A percentile compares a stretch with the other conserved stretches of the same genome.
Evolutionary conservation across 768 basidiomycete species (phyloP).

Genomic region (Infundibulicybe gibba): DNA sequence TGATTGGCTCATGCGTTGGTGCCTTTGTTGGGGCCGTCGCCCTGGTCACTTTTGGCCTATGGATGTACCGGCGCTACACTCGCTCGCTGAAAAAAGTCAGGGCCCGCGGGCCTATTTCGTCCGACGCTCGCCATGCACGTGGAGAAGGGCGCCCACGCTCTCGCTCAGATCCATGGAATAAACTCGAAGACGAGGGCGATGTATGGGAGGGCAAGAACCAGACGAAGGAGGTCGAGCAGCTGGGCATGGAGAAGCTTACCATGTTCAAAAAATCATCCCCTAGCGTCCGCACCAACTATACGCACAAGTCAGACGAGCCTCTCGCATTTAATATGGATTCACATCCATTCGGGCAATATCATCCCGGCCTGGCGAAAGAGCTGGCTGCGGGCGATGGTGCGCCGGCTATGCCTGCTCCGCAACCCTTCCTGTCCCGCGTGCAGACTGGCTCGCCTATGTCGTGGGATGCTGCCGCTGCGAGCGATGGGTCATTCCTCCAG

Average conservation of each 20-base stretch:
- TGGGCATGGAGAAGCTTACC: conserved; percentile 56
- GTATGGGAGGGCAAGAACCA: conserved; percentile 42
- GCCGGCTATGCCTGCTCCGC: conserved; percentile 28
- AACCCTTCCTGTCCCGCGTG: conserved; percentile 40
- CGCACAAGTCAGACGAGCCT: conserved; percentile 42
- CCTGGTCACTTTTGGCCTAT: conserved; percentile 48
- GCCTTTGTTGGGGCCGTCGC: conserved; percentile 52
- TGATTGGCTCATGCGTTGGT: conserved; percentile 61
- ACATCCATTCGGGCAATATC: conserved; percentile 58
- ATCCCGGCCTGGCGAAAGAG: conserved; percentile 49
- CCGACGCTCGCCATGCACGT: conserved; percentile 31
- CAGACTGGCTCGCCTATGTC: conserved; percentile 40
- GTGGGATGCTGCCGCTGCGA: conserved; percentile 51
- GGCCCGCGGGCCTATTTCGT: conserved; percentile 21
- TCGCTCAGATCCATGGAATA: conserved; percentile 53
- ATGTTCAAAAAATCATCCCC: conserved; percentile 62
- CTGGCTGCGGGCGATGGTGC: conserved; percentile 33
- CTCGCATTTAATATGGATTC: conserved; percentile 29
- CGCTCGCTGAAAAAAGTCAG: conserved; percentile 31
- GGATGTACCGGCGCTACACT: conserved; percentile 50
- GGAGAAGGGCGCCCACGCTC: conserved; percentile 41
- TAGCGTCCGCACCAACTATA: conserved; percentile 51
- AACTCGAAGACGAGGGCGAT: conserved; percentile 49
- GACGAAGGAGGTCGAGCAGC: conserved; percentile 37
- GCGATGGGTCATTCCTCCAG: conserved; percentile 44